Base-by-base conservation (phyloP, 192 early-diverging fungal genomes). In the Oehlia diaphana region DNA sequence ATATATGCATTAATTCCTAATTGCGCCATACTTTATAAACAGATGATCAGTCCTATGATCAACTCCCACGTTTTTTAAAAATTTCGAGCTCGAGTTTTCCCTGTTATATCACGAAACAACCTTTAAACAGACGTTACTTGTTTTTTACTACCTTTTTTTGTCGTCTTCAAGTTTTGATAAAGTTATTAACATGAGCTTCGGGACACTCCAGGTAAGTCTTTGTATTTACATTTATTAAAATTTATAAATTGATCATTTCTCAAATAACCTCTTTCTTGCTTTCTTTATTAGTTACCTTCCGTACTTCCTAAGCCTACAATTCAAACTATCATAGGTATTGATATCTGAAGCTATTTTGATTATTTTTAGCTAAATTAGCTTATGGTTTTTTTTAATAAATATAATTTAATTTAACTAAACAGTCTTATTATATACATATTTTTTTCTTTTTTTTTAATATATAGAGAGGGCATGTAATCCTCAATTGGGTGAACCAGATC, bases 401-500 rank as follows among this genome's bases (percentile, higher is more conserved):
- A 35, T 67, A 67, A 4, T 9, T 37, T 37, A 21, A 21, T 9
- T 37, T 37, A 21, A 21, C 14, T n/a, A 19, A n/a, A 21, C 0
- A 42, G 39, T 42, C 39, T 42, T 37, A 37, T 42, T 39, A 42
- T 37, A 9, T 70, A 39, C 9, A 39, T 6, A 42, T 42, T 5
- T 42, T 42, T 42, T 69, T 16, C 5, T 4, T 19, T 35, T 23
- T 67, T 23, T 67, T 21, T 33, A 37, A 35, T 35, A 63, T 53
- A 14, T 90, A 90, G 96, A 94, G 83, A 90, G 91, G 33, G 96
- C 95, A 3, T 96, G 96, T 80, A 88, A 90, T 67, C 88, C 92
- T 9, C 85, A 89, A 16, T 89, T 88, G 16, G 82, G 81, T 78
- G 91, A 93, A 64, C 92, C 97, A 0, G 95, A 99, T 81, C 81